These are phyloP conservation scores for Globisporangium cystogenes DNA, from an alignment of 352 stramenopile species.

Conservation along the genomic window DNA sequence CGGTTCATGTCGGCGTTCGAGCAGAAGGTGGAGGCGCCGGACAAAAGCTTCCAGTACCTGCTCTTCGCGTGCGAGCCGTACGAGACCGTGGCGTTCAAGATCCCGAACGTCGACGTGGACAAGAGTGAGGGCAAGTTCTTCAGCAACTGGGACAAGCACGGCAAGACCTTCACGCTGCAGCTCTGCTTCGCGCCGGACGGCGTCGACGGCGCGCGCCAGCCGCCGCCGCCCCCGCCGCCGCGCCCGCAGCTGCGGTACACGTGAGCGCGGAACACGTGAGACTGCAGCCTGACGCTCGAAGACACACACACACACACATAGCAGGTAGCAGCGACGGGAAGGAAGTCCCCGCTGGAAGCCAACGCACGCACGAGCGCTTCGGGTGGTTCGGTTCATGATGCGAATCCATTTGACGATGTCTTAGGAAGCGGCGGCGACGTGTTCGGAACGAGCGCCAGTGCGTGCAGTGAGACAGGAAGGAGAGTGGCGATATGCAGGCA, in stretches of 20 bases:
- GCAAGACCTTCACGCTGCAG: constrained; percentile 95
- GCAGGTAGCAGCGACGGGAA: background rate
- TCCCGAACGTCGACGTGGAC: constrained; percentile 96
- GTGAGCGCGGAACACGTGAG: background rate
- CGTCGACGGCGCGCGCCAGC: constrained; percentile 11
- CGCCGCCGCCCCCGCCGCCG: constrained; percentile 50
- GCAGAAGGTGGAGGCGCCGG: constrained; percentile 96
- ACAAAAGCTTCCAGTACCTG: constrained; percentile 96
- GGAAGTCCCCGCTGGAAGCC: background rate
- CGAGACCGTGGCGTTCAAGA: constrained; percentile 99
- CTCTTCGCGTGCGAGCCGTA: constrained; percentile 99
- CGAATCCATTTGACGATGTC: background rate
- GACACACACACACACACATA: constrained; percentile 8
- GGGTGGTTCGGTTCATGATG: background rate
- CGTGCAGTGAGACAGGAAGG: background rate
- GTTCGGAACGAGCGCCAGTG: background rate
- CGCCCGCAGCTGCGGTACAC: constrained; percentile 40
- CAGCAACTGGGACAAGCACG: constrained; percentile 96
- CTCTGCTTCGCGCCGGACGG: constrained; percentile 47
- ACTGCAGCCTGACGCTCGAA: background rate
- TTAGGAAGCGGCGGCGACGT: background rate
- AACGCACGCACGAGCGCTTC: background rate
- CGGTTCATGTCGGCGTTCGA: constrained; percentile 99
- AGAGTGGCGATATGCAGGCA: background rate
- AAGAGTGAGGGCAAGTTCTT: constrained; percentile 95